Conservation (phyloP, 352 stramenopile species). For the Saprolegnia parasitica region DNA sequence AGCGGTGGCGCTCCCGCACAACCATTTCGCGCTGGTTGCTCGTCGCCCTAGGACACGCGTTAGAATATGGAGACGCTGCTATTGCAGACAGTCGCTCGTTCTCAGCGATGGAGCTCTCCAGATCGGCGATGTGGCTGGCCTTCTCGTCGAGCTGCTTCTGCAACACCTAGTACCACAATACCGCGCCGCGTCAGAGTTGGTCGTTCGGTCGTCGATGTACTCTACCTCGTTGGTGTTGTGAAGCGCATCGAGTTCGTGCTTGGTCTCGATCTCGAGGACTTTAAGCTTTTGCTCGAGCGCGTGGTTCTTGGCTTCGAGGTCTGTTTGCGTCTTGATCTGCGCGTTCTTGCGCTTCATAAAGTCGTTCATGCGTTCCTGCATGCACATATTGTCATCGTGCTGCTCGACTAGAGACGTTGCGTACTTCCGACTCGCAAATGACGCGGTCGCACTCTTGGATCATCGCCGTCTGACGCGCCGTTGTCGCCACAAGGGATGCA, state of each 20-base stretch:
- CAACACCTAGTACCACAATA: not conserved
- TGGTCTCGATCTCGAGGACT: conserved; percentile 11
- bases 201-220: not conserved
- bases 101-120: conserved; percentile 25
- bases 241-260: not conserved
- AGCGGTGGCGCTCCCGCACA: conserved; percentile 36
- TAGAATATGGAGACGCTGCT: not conserved
- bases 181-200: not conserved
- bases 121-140: conserved; percentile 17
- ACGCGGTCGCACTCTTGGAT: conserved; percentile 69
- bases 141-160: conserved; percentile 16
- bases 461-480: conserved; percentile 56
- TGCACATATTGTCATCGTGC: not conserved
- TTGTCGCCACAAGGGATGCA: conserved; percentile 44
- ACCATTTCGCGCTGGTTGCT: conserved; percentile 40
- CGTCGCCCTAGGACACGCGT: conserved; percentile 1
- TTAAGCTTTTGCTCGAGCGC: conserved; percentile 18
- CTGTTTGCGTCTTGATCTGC: conserved; percentile 11
- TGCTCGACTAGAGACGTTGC: not conserved
- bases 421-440: conserved; percentile 41
- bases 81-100: conserved; percentile 9
- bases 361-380: conserved; percentile 23
- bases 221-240: not conserved
- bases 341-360: conserved; percentile 25
- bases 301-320: conserved; percentile 10